Conservation (phyloP, 2,329 filamentous ascomycete genomes). For the Trichothecium sympodiale region DNA sequence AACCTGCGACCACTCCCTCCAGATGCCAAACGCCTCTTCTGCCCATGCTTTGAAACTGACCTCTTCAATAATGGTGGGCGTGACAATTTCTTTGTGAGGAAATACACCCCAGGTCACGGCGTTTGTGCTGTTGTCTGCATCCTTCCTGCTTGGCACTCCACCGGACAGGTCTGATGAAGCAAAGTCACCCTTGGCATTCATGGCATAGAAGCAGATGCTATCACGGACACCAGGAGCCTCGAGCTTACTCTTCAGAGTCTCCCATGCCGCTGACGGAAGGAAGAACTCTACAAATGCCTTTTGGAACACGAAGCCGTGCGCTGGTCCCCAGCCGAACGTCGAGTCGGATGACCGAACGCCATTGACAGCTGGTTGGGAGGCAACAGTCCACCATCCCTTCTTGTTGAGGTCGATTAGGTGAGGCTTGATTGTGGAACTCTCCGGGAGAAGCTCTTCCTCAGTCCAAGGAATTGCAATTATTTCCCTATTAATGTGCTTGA, state of each 20-base stretch:
- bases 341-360: constrained; percentile 65
- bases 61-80: constrained; percentile 92
- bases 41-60: constrained; percentile 90
- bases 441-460: constrained; percentile 74
- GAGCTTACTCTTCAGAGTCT: constrained; percentile 52
- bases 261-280: constrained; percentile 64
- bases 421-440: constrained; percentile 70
- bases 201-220: constrained; percentile 77
- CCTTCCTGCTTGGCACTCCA: constrained; percentile 12
- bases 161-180: constrained; percentile 51
- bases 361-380: constrained; percentile 89
- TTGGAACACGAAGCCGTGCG: constrained; percentile 90
- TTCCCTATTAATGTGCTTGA: constrained; percentile 67
- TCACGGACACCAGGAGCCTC: constrained; percentile 45
- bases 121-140: constrained; percentile 50
- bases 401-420: constrained; percentile 67
- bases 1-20: constrained; percentile 84
- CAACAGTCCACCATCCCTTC: constrained; percentile 91
- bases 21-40: constrained; percentile 93
- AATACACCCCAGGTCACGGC: constrained; percentile 97
- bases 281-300: constrained; percentile 99
- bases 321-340: constrained; percentile 88
- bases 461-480: constrained; percentile 84
- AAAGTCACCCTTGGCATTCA: constrained; percentile 69
- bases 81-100: constrained; percentile 89